phyloP scores from a whole-genome alignment of 2,329 filamentous ascomycete species.

The Huntiella savannae region DNA sequence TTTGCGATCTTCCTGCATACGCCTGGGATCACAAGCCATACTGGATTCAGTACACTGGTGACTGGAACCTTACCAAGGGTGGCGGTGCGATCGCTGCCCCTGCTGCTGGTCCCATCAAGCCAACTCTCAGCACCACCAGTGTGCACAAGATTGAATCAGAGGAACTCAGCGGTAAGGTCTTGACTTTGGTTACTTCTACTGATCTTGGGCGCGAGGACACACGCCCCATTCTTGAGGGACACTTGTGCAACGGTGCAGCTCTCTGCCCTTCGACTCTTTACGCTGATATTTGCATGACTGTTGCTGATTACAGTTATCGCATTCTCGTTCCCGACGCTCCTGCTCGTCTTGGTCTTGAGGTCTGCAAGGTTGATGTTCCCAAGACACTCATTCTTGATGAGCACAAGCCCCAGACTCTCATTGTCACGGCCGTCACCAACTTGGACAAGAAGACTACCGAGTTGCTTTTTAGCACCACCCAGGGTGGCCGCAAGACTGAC shows the following conservation, averaged over 20 bases:
- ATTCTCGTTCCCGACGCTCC: slow-evolving; percentile 34
- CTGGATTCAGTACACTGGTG: slow-evolving; percentile 43
- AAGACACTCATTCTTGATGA: slow-evolving; percentile 47
- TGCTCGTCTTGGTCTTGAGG: slow-evolving; percentile 40
- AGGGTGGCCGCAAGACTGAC: slow-evolving; percentile 37
- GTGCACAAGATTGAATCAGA: slow-evolving; percentile 47
- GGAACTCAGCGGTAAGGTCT: slow-evolving; percentile 37
- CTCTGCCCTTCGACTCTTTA: slow-evolving; percentile 42
- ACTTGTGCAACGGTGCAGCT: slow-evolving; percentile 46
- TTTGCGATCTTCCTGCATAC: slow-evolving; percentile 49
- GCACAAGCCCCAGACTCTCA: slow-evolving; percentile 35
- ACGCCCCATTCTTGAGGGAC: slow-evolving; percentile 39
- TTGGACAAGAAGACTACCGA: slow-evolving; percentile 33
- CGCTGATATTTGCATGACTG: slow-evolving; percentile 45
- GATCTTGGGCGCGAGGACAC: slow-evolving; percentile 46
- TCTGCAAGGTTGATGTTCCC: slow-evolving; percentile 46
- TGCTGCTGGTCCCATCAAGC: slow-evolving; percentile 22
- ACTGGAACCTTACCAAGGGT: slow-evolving; percentile 56
- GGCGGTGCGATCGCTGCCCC: slow-evolving; percentile 27
- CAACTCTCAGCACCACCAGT: slow-evolving; percentile 42
- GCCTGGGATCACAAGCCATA: slow-evolving; percentile 57
- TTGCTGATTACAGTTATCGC: slow-evolving; percentile 44
- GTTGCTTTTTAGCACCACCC: slow-evolving; percentile 38
- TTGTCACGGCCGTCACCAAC: slow-evolving; percentile 40
- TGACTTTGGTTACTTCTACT: slow-evolving; percentile 39